Evolutionary conservation across 352 stramenopile species (phyloP), one percentile per base, ranked within the genome.

Genomic region (Hyaloperonospora arabidopsidis): DNA sequence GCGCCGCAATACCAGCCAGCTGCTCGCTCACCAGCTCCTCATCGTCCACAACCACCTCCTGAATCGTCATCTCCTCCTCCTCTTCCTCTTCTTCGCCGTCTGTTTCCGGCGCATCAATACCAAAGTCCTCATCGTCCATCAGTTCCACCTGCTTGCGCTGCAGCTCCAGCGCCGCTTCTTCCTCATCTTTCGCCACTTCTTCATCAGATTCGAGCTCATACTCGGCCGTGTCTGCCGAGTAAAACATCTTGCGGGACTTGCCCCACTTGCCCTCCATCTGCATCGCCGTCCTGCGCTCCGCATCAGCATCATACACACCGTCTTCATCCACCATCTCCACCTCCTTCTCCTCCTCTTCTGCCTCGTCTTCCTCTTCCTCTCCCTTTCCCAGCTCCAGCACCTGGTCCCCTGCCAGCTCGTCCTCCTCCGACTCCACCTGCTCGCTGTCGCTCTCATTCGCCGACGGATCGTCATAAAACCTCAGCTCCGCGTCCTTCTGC

Each of bases 81-180:
- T 76, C 79, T 65, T 5, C 71, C 64, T 83, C 65, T 1, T 73
- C 71, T 11, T 67, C 57, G 55, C 54, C 64, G 19, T 67, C 55
- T 8, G 70, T 60, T 23, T 79, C 68, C 12, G 66, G 58, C 3
- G 75, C 67, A 12, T 76, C 76, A 45, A 94, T 74, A n/a, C 71
- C 84, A 66, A 92, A 92, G 58, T 94, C 84, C 49, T 90, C 82
- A 47, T 89, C 78, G 64, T 89, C 84, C 78, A 94, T 86, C 74
- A 91, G 79, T 17, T 79, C 71, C 5, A 76, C 76, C 69, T 94
- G 81, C 49, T 92, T 90, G 49, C 74, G 77, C 64, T 94, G 84
- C 45, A 94, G 51, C 54, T 94, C 84, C 4, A 94, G 53, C 38
- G 84, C 84, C 13, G 81, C 84, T 47, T 86, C 78, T 46, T 94